Percentiles rank a stretch among this genome's conserved stretches.
phyloP scores from a whole-genome alignment of 257 asterid genomes.

The Fraxinus anomala region DNA sequence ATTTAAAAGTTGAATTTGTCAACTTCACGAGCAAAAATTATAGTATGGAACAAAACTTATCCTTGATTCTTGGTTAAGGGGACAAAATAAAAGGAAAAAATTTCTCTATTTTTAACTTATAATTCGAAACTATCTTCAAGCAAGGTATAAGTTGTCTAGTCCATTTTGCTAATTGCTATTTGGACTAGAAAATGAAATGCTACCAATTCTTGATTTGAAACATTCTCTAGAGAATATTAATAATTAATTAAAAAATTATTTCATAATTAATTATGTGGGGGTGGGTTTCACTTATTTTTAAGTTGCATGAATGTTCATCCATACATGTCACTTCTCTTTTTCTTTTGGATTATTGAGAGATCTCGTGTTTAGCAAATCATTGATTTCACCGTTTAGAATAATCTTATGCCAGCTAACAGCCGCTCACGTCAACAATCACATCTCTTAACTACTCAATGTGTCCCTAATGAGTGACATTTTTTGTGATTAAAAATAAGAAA shows the following conservation, averaged over 20 bases:
- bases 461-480: not conserved
- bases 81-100: not conserved
- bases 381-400: slow-evolving; percentile 2
- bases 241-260: not conserved
- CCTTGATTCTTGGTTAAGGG: not conserved
- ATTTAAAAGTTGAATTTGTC: not conserved
- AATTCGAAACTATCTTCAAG: slow-evolving; percentile 17
- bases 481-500: too few species aligned
- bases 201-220: slow-evolving; percentile 31
- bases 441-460: slow-evolving; percentile 4
- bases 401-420: not conserved
- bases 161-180: slow-evolving; percentile 24
- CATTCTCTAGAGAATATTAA: slow-evolving; percentile 12
- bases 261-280: not conserved
- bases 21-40: not conserved
- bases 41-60: not conserved
- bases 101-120: not conserved
- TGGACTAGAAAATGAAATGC: slow-evolving; percentile 24
- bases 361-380: not conserved
- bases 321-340: slow-evolving; percentile 15
- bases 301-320: slow-evolving; percentile 5
- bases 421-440: slow-evolving; percentile 17
- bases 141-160: slow-evolving; percentile 31
- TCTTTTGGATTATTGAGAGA: slow-evolving; percentile 11
- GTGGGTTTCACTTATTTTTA: not conserved